Conservation (phyloP, 2,329 filamentous ascomycete genomes). For the Xylaria sp. region DNA sequence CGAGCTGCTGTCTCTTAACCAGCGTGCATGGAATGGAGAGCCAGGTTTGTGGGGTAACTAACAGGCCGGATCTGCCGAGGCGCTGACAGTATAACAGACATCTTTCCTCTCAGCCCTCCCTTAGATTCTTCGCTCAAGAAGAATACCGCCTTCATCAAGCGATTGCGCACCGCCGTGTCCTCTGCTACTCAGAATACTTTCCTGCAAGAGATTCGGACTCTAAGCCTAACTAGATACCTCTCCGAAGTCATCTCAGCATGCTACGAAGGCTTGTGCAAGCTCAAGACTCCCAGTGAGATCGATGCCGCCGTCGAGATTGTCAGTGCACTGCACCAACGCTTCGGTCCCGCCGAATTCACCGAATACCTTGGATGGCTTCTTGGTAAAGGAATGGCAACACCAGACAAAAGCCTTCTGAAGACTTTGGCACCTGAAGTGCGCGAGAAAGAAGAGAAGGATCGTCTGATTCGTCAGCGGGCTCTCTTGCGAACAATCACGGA, state of each 20-base stretch:
- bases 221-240: constrained; percentile 95
- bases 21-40: constrained; percentile 88
- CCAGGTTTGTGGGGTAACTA: constrained; percentile 67
- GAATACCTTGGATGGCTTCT: constrained; percentile 92
- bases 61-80: constrained; percentile 16
- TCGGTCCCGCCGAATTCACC: constrained; percentile 90
- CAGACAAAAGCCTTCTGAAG: constrained; percentile 87
- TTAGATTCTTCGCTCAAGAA: constrained; percentile 97
- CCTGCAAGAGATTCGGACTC: constrained; percentile 86
- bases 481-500: constrained; percentile 93
- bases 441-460: constrained; percentile 96
- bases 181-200: constrained; percentile 83
- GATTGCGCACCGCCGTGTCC: constrained; percentile 88
- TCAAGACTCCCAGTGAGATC: constrained; percentile 92
- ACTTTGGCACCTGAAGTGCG: constrained; percentile 80
- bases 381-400: constrained; percentile 89
- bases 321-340: constrained; percentile 94
- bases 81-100: constrained; percentile 63
- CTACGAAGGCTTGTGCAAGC: constrained; percentile 91
- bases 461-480: constrained; percentile 84
- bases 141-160: constrained; percentile 98
- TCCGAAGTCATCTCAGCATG: constrained; percentile 97
- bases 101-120: constrained; percentile 80
- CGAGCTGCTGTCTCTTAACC: constrained; percentile 90
- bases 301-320: constrained; percentile 92